Evolutionary conservation across 805 yeast species (phyloP), one percentile per base, ranked within the genome.

Genomic region (Lipomyces yamadae): DNA sequence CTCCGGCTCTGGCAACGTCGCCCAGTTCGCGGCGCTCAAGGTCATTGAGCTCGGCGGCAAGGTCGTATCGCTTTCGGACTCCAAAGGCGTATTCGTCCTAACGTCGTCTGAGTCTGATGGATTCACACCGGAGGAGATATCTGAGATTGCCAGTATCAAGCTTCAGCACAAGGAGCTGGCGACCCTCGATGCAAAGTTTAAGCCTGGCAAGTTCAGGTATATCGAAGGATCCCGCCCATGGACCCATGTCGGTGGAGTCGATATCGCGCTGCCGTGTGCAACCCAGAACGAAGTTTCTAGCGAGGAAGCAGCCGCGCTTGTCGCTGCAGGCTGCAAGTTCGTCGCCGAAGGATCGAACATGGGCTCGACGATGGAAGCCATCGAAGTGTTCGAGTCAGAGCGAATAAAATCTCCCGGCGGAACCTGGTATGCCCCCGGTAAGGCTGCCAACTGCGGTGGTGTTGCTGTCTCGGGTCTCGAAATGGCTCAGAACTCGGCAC

Each of bases 371-470:
- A 89, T 90, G 82, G 98, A 94, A 80, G 99, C 99, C 74, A 92
- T 94, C 74, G 92, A 89, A 74, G 92, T 91, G 70, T 94, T 93
- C 76, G 99, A 94, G 86, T 73, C 83, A 66, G 81, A 80, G 74
- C 79, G 83, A 54, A 62, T 69, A 48, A 32, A 60, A 24, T 56
- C 70, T 18, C 71, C 75, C 60, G 70, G 67, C 42, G 83, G 86
- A 70, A 91, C 92, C 81, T 94, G 99, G 99, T 94, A 93, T 83
- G 98, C 97, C 76, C 98, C 98, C 79, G 98, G 98, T 83, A 94
- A 94, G 87, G 98, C 98, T 75, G 94, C 98, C 77, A 94, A 94
- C 88, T 90, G 96, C 84, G 99, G 98, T 84, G 99, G 99, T 88
- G 99, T 94, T 75, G 97, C 97, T 67, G 98, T 93, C 66, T 92